Conservation (phyloP, 2,329 filamentous ascomycete species). For the Pseudogymnoascus destructans region DNA sequence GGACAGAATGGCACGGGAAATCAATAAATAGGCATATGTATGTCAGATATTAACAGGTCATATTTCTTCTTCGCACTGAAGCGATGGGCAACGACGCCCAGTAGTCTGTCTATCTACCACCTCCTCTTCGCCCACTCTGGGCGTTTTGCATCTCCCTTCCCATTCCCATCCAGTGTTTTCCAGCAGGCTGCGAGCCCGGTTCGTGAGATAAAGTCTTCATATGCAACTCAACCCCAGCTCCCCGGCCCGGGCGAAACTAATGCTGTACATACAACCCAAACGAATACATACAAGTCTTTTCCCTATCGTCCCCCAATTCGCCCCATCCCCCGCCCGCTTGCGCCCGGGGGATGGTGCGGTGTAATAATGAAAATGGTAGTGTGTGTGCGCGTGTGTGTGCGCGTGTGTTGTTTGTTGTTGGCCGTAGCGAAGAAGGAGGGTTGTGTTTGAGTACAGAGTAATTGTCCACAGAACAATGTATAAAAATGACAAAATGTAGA, state of each 20-base stretch:
- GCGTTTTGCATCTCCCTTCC: neutral
- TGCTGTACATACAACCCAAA: conserved; percentile 7
- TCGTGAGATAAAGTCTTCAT: conserved; percentile 2
- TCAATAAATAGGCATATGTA: neutral
- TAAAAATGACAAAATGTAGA: neutral
- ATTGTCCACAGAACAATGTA: neutral
- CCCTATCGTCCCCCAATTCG: neutral
- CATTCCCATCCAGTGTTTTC: conserved; percentile 3
- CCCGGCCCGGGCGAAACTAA: neutral
- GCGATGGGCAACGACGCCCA: neutral
- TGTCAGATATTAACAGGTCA: conserved; percentile 1
- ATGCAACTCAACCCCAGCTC: neutral
- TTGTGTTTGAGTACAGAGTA: neutral
- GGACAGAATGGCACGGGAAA: neutral
- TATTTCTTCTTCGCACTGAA: neutral
- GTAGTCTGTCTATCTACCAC: neutral
- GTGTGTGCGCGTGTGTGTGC: neutral
- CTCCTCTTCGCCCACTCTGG: neutral
- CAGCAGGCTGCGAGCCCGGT: neutral
- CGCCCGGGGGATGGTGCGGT: neutral
- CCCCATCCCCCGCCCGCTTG: neutral
- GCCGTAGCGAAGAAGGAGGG: neutral
- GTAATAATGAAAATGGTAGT: neutral
- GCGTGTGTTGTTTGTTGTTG: neutral
- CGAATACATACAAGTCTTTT: neutral